phyloP scores from a whole-genome alignment of 23 red algal genomes.

The Gracilaria vermiculophylla region DNA sequence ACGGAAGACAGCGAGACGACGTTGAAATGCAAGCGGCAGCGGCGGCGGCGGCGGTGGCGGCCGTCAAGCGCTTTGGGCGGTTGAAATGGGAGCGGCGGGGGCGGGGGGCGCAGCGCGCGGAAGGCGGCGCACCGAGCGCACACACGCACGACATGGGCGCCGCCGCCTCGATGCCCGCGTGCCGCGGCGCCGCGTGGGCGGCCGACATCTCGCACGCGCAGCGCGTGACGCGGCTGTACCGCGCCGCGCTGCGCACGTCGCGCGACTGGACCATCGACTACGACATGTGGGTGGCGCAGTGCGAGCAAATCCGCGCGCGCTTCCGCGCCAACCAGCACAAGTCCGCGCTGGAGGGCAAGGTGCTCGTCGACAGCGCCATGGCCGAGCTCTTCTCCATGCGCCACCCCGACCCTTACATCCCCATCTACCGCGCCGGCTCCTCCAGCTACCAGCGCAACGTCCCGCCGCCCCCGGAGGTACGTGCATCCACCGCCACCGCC shows the following conservation, averaged over 20 bases:
- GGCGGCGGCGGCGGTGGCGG: too few species aligned
- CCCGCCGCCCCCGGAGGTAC: slow-evolving; percentile 86
- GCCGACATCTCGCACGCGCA: slow-evolving; percentile 76
- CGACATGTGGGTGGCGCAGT: slow-evolving; percentile 73
- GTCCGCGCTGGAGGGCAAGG: slow-evolving; percentile 61
- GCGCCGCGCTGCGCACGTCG: slow-evolving; percentile 86
- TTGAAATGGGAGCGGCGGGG: not conserved
- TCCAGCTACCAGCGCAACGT: slow-evolving; percentile 90
- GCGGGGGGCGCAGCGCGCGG: not conserved
- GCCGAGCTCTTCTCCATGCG: slow-evolving; percentile 66
- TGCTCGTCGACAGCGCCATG: slow-evolving; percentile 82
- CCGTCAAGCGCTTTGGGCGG: too few species aligned
- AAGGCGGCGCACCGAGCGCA: not conserved
- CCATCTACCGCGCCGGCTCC: slow-evolving; percentile 73
- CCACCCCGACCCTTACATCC: slow-evolving; percentile 88
- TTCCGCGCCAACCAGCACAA: slow-evolving; percentile 85
- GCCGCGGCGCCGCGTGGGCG: slow-evolving; percentile 85
- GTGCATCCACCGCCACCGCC: not conserved
- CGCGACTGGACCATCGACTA: slow-evolving; percentile 93
- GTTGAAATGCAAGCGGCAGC: too few species aligned
- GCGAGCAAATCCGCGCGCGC: slow-evolving; percentile 66
- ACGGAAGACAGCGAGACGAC: too few species aligned
- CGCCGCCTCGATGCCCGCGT: slow-evolving; percentile 86
- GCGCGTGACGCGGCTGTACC: slow-evolving; percentile 89
- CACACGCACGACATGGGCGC: slow-evolving; percentile 62